phyloP scores from a whole-genome alignment of 345 rosid genomes.

The Toxicodendron radicans region DNA sequence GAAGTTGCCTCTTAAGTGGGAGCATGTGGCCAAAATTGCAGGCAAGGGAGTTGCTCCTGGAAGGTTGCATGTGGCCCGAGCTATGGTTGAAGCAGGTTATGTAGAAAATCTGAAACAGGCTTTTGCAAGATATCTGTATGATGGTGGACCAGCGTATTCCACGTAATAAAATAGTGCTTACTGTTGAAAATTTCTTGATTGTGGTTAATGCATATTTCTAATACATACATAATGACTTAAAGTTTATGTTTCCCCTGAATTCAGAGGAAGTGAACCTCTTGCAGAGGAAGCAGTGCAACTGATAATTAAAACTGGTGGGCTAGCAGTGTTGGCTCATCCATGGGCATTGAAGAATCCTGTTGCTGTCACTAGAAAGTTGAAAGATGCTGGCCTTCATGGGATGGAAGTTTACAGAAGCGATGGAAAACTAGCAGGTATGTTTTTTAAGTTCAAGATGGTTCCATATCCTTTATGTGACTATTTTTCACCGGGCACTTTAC shows the following conservation, averaged over 20 bases:
- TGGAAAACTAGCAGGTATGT: constrained; percentile 70
- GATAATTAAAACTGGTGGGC: constrained; percentile 76
- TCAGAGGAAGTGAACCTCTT: constrained; percentile 87
- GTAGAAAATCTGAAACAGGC: constrained; percentile 89
- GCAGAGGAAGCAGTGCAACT: constrained; percentile 76
- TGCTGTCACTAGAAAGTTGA: constrained; percentile 56
- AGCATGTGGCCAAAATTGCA: constrained; percentile 76
- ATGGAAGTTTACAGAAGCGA: constrained; percentile 88
- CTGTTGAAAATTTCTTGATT: constrained; percentile 1
- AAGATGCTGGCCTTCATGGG: constrained; percentile 89
- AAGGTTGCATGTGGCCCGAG: constrained; percentile 91
- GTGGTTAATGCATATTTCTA: constrained; percentile 9
- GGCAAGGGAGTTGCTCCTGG: constrained; percentile 97
- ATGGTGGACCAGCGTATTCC: constrained; percentile 95
- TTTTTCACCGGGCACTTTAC: neutral
- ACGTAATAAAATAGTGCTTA: constrained; percentile 42
- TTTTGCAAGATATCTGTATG: constrained; percentile 74
- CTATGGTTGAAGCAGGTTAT: constrained; percentile 89
- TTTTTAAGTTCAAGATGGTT: constrained; percentile 7
- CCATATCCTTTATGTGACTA: neutral
- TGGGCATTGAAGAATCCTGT: constrained; percentile 88
- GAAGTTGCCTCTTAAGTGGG: constrained; percentile 86
- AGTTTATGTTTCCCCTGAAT: constrained; percentile 14
- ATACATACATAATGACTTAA: neutral
- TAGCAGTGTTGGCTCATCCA: constrained; percentile 98